Evolutionary conservation across 257 asterid genomes (phyloP).

Genomic region (Ajuga chamaepitys): DNA sequence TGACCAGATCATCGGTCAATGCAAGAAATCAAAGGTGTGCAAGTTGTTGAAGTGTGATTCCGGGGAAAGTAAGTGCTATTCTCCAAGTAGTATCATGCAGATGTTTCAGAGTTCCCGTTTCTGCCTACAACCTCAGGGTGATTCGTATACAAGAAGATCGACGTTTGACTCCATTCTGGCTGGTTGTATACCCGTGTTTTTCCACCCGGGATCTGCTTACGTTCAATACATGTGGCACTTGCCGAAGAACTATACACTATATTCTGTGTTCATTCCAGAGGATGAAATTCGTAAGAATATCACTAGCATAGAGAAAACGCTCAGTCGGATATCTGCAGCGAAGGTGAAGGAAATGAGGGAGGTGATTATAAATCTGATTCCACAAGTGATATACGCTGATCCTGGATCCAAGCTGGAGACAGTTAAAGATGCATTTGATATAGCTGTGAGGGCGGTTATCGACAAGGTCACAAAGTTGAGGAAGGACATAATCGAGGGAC

Average conservation of each 20-base stretch:
- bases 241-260: slow-evolving; percentile 48
- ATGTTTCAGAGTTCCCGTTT: slow-evolving; percentile 77
- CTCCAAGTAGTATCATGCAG: slow-evolving; percentile 79
- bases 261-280: slow-evolving; percentile 75
- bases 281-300: slow-evolving; percentile 41
- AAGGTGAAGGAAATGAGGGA: slow-evolving; percentile 64
- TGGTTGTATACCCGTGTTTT: slow-evolving; percentile 88
- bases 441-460: slow-evolving; percentile 66
- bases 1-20: slow-evolving; percentile 64
- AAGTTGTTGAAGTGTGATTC: slow-evolving; percentile 59
- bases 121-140: slow-evolving; percentile 90
- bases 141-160: slow-evolving; percentile 82
- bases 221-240: slow-evolving; percentile 87
- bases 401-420: slow-evolving; percentile 64
- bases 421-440: slow-evolving; percentile 72
- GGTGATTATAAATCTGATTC: slow-evolving; percentile 65
- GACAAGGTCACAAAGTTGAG: slow-evolving; percentile 65
- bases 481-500: slow-evolving; percentile 53
- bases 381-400: slow-evolving; percentile 66
- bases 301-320: slow-evolving; percentile 57
- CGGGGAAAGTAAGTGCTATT: slow-evolving; percentile 78
- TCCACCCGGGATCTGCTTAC: slow-evolving; percentile 88
- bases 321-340: slow-evolving; percentile 36
- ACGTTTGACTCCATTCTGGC: slow-evolving; percentile 85
- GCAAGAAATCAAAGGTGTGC: slow-evolving; percentile 52